phyloP scores from a whole-genome alignment of 805 yeast genomes.

The Pichia eremophila region DNA sequence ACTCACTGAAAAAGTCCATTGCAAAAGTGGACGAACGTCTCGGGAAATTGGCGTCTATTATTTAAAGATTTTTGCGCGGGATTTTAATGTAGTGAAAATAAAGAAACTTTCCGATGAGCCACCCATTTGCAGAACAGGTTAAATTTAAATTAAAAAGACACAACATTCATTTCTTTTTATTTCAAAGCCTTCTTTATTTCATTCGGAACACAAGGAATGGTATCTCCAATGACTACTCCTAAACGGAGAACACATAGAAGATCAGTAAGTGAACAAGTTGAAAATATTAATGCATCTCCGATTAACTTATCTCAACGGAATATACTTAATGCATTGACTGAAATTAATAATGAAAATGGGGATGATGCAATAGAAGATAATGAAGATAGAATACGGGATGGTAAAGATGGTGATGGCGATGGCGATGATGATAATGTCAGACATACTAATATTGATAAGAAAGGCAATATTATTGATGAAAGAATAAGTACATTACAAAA shows the following conservation, averaged over 20 bases:
- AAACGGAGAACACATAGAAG: background rate
- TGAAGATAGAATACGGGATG: no score
- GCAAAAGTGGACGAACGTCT: no score
- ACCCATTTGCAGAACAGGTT: no score
- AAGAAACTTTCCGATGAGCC: no score
- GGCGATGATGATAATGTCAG: no score
- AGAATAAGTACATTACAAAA: background rate
- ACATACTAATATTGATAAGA: background rate
- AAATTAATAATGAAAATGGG: background rate
- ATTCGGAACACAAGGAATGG: background rate
- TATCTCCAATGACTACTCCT: background rate
- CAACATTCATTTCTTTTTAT: no score
- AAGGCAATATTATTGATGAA: background rate
- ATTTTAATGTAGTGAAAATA: no score
- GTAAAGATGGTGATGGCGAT: no score
- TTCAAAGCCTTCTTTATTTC: background rate
- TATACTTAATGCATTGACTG: background rate
- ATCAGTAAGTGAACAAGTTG: conserved; percentile 5
- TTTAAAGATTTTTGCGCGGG: no score
- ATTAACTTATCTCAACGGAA: background rate
- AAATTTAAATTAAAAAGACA: no score
- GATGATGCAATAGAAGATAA: background rate
- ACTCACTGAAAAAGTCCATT: no score
- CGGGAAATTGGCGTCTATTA: no score
- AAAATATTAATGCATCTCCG: background rate